A percentile compares a stretch with the other conserved stretches of the same genome.
phyloP scores from a whole-genome alignment of 768 basidiomycete species.

The Kwoniella sp. region DNA sequence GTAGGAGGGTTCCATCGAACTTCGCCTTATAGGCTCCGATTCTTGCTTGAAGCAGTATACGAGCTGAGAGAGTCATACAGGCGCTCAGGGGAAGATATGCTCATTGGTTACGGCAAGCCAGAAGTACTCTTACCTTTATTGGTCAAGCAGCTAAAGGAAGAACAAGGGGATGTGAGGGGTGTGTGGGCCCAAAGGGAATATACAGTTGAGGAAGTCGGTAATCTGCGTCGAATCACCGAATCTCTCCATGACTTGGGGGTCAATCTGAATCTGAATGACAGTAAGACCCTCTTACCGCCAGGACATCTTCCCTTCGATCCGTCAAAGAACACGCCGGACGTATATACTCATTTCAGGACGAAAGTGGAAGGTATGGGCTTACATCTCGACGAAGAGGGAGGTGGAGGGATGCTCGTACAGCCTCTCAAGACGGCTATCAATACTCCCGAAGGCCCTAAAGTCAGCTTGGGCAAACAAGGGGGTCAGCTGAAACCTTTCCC shows the following conservation, averaged over 20 bases:
- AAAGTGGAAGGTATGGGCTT: slow-evolving; percentile 56
- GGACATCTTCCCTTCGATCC: slow-evolving; percentile 53
- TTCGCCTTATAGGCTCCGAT: slow-evolving; percentile 47
- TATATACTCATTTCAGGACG: slow-evolving; percentile 59
- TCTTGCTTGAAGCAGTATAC: slow-evolving; percentile 56
- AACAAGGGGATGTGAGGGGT: slow-evolving; percentile 47
- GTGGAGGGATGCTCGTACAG: slow-evolving; percentile 52
- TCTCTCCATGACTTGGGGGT: slow-evolving; percentile 39
- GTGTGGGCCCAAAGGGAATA: slow-evolving; percentile 57
- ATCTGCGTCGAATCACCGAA: slow-evolving; percentile 28
- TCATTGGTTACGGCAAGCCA: slow-evolving; percentile 57
- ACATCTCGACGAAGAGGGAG: slow-evolving; percentile 40
- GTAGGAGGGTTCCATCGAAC: slow-evolving; percentile 41
- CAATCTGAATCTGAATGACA: slow-evolving; percentile 41
- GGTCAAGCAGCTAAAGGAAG: slow-evolving; percentile 45
- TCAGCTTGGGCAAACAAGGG: slow-evolving; percentile 24
- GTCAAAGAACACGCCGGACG: slow-evolving; percentile 52
- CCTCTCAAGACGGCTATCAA: slow-evolving; percentile 38
- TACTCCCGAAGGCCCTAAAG: slow-evolving; percentile 10
- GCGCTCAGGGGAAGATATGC: slow-evolving; percentile 50
- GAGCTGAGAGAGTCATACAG: slow-evolving; percentile 49
- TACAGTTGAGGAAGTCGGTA: slow-evolving; percentile 26
- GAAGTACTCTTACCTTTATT: slow-evolving; percentile 54
- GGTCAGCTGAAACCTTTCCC: slow-evolving; percentile 51
- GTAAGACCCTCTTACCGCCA: slow-evolving; percentile 52